Conservation (phyloP, 2,329 filamentous ascomycete genomes). For the Lasiodiplodia sp. region DNA sequence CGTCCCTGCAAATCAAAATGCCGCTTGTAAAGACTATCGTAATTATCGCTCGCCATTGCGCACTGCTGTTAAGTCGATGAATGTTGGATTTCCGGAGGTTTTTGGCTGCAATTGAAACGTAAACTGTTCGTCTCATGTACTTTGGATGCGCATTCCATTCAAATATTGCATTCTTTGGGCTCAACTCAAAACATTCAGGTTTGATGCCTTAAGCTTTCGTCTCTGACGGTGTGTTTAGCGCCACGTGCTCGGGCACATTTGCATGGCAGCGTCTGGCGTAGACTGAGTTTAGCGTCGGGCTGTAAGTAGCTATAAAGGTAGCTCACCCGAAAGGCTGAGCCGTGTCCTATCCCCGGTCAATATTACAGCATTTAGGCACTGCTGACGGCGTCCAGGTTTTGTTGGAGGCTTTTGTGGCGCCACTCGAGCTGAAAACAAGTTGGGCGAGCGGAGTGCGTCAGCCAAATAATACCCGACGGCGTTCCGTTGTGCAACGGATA, state of each 20-base stretch:
- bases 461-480: constrained; percentile 1
- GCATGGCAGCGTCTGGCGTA: not conserved
- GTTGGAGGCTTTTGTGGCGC: not conserved
- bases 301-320: not conserved
- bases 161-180: not conserved
- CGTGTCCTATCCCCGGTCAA: not conserved
- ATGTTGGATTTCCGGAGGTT: not conserved
- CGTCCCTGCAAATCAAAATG: not conserved
- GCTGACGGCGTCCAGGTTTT: not conserved
- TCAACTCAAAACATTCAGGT: not conserved
- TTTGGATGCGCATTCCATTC: constrained; percentile 1
- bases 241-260: not conserved
- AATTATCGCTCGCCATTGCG: not conserved
- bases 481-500: not conserved
- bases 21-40: not conserved
- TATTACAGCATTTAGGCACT: not conserved
- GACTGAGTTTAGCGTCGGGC: not conserved
- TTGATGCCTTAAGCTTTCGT: not conserved
- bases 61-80: not conserved
- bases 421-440: not conserved
- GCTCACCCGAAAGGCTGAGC: not conserved
- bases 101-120: too few relatives aligned
- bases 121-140: not conserved
- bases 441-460: not conserved
- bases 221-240: not conserved